These are phyloP conservation scores for Alternaria viburni DNA, from an alignment of 2,329 filamentous ascomycete genomes.

Conservation along the genomic window DNA sequence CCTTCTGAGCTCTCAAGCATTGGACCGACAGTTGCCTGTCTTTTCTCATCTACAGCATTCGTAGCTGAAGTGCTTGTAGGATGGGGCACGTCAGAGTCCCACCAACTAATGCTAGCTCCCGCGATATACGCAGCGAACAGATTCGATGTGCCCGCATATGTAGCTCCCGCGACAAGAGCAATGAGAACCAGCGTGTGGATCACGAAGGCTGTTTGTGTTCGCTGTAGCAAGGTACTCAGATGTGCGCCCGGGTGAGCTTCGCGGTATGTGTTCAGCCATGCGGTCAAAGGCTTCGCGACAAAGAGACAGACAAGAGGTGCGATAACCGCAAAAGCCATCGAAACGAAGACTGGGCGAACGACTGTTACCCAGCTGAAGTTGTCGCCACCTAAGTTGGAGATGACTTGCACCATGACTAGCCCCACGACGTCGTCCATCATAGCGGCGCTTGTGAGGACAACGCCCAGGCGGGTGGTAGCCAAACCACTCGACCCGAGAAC, in stretches of 20 bases:
- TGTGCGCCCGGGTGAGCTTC: conserved; percentile 19
- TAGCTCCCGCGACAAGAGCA: conserved; percentile 57
- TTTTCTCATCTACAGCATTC: not conserved
- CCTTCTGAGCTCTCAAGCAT: not conserved
- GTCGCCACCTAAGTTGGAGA: conserved; percentile 66
- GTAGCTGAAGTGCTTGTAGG: not conserved
- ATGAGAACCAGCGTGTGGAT: conserved; percentile 60
- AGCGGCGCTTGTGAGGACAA: conserved; percentile 72
- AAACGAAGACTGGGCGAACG: conserved; percentile 60
- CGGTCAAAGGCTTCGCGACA: conserved; percentile 52
- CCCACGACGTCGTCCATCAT: conserved; percentile 85
- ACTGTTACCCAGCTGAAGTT: conserved; percentile 52
- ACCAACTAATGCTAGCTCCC: conserved; percentile 66
- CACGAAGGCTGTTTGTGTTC: conserved; percentile 49
- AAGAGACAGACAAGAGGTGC: conserved; percentile 58
- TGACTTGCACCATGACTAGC: conserved; percentile 77
- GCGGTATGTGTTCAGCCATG: conserved; percentile 43
- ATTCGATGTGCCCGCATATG: conserved; percentile 67
- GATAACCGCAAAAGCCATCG: conserved; percentile 59
- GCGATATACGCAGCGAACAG: conserved; percentile 67
- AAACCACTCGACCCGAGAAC: conserved; percentile 67
- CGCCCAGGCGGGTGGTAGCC: conserved; percentile 62
- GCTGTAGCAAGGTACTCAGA: conserved; percentile 33
- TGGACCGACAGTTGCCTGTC: not conserved
- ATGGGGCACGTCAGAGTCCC: conserved; percentile 54